These are phyloP conservation scores for Parachaetomium inaequale DNA, from an alignment of 495 filamentous ascomycete species.

Conservation along the genomic window DNA sequence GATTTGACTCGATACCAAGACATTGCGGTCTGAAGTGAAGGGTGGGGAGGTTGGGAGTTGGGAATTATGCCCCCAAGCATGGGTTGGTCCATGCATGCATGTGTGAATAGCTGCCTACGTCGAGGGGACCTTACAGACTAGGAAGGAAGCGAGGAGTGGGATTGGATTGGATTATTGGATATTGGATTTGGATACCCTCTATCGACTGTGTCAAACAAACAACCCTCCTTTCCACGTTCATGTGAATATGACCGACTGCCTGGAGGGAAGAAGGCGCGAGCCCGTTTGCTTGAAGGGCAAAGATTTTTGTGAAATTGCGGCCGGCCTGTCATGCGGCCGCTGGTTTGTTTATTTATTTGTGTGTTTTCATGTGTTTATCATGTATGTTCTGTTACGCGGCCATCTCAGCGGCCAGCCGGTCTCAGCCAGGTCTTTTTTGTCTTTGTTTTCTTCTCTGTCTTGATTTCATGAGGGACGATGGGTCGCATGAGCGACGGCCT, in stretches of 20 bases:
- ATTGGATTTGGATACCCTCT: too few relatives aligned
- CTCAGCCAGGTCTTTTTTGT: background rate
- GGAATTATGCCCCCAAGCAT: background rate
- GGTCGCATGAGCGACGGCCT: background rate
- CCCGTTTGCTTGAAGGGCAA: background rate
- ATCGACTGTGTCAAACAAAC: too few relatives aligned
- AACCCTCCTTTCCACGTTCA: too few relatives aligned
- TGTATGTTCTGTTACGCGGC: background rate
- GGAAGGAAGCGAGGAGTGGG: too few relatives aligned
- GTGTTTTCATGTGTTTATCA: background rate
- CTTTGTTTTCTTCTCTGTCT: conserved; percentile 2
- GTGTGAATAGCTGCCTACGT: too few relatives aligned
- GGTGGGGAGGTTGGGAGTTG: too few relatives aligned
- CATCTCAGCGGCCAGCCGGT: background rate
- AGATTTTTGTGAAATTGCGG: too few relatives aligned
- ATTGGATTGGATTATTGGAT: too few relatives aligned
- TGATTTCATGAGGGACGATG: background rate
- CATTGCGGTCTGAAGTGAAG: background rate
- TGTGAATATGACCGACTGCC: background rate
- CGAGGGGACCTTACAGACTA: too few relatives aligned
- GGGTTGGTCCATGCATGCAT: too few relatives aligned
- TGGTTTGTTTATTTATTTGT: conserved; percentile 2
- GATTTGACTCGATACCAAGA: background rate
- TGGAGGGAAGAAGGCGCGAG: too few relatives aligned
- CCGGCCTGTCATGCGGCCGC: background rate